A percentile compares a stretch with the other conserved stretches of the same genome.
These are phyloP conservation scores for Microcos paniculata DNA, from an alignment of 345 rosid species.

Conservation along the genomic window DNA sequence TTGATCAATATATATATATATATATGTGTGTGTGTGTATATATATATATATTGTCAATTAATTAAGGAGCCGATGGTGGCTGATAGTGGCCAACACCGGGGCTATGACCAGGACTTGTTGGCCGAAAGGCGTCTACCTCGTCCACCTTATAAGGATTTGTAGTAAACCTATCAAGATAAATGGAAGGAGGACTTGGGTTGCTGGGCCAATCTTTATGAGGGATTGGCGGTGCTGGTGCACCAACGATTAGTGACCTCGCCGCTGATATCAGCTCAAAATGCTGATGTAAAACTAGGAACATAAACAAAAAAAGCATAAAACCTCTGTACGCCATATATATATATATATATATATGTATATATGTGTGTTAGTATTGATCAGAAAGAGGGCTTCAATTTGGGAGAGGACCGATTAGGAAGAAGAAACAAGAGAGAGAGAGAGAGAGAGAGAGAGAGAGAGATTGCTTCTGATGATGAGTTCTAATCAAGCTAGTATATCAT, in stretches of 20 bases:
- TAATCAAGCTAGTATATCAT: too few species aligned
- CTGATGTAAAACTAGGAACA: slow-evolving; percentile 25
- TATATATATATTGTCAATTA: too few species aligned
- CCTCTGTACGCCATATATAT: slow-evolving; percentile 22
- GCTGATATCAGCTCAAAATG: slow-evolving; percentile 17
- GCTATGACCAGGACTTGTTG: slow-evolving; percentile 52
- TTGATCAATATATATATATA: too few species aligned
- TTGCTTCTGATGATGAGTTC: too few species aligned
- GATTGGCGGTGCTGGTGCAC: slow-evolving; percentile 13
- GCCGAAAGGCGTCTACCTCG: slow-evolving; percentile 34
- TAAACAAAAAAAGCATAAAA: slow-evolving; percentile 11
- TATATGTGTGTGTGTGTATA: too few species aligned
- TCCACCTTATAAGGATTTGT: slow-evolving; percentile 30
- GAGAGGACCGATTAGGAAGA: too few species aligned
- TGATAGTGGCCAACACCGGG: slow-evolving; percentile 42
- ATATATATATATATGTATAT: too few species aligned
- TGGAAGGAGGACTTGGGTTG: slow-evolving; percentile 14
- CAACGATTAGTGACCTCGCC: slow-evolving; percentile 24
- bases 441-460: too few species aligned
- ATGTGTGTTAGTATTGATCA: background rate
- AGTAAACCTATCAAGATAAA: background rate
- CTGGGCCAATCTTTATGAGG: background rate
- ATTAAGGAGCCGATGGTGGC: slow-evolving; percentile 30
- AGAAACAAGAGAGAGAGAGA: too few species aligned
- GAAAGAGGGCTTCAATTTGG: background rate